Evolutionary conservation across 2,329 filamentous ascomycete genomes (phyloP).

Genomic region (Microascus cirrosus): DNA sequence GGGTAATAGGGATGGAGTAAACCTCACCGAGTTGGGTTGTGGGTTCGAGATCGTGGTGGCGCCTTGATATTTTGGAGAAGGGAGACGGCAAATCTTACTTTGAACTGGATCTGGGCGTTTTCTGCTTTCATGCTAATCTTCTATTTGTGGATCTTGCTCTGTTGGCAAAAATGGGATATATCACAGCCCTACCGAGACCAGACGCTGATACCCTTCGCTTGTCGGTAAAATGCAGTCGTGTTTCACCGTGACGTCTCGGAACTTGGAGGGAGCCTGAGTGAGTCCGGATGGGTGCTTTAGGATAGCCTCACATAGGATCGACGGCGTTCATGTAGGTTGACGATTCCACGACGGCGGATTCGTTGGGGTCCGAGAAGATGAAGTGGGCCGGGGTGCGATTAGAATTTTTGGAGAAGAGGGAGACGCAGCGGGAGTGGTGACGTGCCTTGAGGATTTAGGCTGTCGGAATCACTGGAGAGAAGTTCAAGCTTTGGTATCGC

Average conservation of each 20-base stretch:
- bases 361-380: not conserved
- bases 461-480: no score
- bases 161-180: not conserved
- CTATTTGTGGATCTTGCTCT: not conserved
- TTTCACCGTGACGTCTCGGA: constrained; percentile 3
- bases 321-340: not conserved
- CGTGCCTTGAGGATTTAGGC: no score
- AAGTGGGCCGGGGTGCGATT: not conserved
- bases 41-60: not conserved
- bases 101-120: not conserved
- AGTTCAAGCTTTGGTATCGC: no score
- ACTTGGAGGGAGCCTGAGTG: not conserved
- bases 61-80: not conserved
- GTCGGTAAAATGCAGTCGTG: constrained; percentile 6
- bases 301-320: not conserved
- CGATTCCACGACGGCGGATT: not conserved
- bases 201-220: constrained; percentile 6
- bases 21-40: no score
- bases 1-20: not conserved
- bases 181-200: not conserved
- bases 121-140: not conserved
- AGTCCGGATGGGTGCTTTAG: not conserved
- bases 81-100: no score
- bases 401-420: not conserved
- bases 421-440: no score